Percentiles rank a stretch among this genome's conserved stretches.
Evolutionary conservation across 1,139 yeast genomes (phyloP).

Genomic region (Debaryomyces sp.): DNA sequence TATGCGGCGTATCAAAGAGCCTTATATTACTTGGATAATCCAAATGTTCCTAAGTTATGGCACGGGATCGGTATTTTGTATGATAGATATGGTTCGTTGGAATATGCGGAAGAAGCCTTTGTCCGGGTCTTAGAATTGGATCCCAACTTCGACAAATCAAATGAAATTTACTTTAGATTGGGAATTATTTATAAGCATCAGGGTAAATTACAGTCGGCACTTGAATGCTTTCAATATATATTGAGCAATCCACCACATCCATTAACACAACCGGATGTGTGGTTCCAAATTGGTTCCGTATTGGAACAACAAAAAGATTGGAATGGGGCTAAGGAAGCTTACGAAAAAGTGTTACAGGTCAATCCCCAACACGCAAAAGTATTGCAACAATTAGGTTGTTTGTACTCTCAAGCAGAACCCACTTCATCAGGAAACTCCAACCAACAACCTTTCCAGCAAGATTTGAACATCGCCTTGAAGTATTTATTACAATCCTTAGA

Average conservation of each 20-base stretch:
- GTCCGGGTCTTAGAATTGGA: slow-evolving; percentile 94
- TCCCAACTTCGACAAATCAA: slow-evolving; percentile 93
- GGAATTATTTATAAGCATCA: slow-evolving; percentile 98
- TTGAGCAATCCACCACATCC: slow-evolving; percentile 93
- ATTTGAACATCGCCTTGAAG: slow-evolving; percentile 80
- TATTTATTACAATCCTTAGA: slow-evolving; percentile 86
- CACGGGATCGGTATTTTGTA: slow-evolving; percentile 96
- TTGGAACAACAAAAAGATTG: slow-evolving; percentile 93
- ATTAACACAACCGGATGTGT: slow-evolving; percentile 92
- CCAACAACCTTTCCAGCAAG: slow-evolving; percentile 55
- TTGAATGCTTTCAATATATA: slow-evolving; percentile 93
- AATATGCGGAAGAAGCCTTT: slow-evolving; percentile 97
- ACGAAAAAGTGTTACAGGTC: slow-evolving; percentile 85
- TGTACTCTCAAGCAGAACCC: slow-evolving; percentile 78
- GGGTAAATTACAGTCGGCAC: slow-evolving; percentile 79
- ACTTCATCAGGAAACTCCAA: slow-evolving; percentile 17
- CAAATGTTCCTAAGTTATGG: slow-evolving; percentile 96
- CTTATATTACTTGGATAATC: slow-evolving; percentile 83
- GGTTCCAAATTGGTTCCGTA: slow-evolving; percentile 98
- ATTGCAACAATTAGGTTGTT: slow-evolving; percentile 92
- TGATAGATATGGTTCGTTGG: slow-evolving; percentile 93
- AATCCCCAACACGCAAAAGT: slow-evolving; percentile 96
- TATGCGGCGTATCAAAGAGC: slow-evolving; percentile 98
- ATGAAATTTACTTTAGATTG: slow-evolving; percentile 91
- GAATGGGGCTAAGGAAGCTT: slow-evolving; percentile 91